Base-by-base conservation (phyloP, 2,329 filamentous ascomycete species). In the Cladorrhinum sp. region DNA sequence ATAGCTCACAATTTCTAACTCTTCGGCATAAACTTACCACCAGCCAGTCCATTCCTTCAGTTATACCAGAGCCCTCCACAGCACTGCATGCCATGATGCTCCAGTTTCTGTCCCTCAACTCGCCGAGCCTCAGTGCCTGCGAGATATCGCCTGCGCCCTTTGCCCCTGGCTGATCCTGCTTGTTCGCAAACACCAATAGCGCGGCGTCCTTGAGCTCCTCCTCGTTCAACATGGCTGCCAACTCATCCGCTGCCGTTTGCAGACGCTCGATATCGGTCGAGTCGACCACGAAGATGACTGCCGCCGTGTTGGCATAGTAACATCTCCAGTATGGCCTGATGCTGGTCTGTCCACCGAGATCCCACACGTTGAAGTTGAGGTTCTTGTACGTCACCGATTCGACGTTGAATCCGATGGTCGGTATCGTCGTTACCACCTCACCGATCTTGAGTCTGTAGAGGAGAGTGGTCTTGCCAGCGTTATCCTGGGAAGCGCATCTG, bases 311-410 rank as follows among this genome's bases (percentile, higher is more conserved):
- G 73, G 93, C 92, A 74, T 98, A 99, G 83, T 99, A 99, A 80
- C 95, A 99, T 75, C 95, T 86, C 95, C 95, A 99, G 81, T 99
- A 99, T 1, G 95, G 95, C 67, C 95, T 86, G 75, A 99, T 99
- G 68, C 90, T 96, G n/a, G 95, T 99, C 82, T 99, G 95, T 42
- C 95, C 95, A 72, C 95, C 94, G 53, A 98, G 83, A 80, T 98
- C 94, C 95, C 95, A 99, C 72, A 99, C 95, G 73, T 98, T 98
- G 76, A 99, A 96, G 76, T 97, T 96, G 64, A 99, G 84, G 75
- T 97, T 98, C 76, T 94, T 94, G 82, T 99, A 99, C 70, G 92
- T 95, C 66, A 99, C 95, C 21, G 92, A 96, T 79, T 99, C 95
- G 70, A 99, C 95, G 76, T 99, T 99, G 83, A 99, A 99, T 64